A percentile compares a stretch with the other conserved stretches of the same genome.
These are phyloP conservation scores for Aspergillus melleus DNA, from an alignment of 2,329 filamentous ascomycete genomes.

Conservation along the genomic window DNA sequence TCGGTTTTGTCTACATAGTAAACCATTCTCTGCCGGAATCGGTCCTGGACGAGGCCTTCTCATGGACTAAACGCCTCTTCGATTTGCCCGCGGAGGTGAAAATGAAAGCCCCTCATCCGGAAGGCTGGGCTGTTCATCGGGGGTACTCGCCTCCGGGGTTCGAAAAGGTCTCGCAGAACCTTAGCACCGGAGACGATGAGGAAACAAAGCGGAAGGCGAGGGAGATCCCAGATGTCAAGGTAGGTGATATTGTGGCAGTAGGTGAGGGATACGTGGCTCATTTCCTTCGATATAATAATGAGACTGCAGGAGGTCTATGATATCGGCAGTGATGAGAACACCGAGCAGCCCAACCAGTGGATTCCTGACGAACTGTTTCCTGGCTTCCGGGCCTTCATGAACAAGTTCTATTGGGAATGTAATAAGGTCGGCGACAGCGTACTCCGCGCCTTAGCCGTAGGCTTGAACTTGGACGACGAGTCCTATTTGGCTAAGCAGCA, in stretches of 20 bases:
- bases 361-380: slow-evolving; percentile 47
- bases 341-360: slow-evolving; percentile 53
- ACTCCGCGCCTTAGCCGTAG: slow-evolving; percentile 49
- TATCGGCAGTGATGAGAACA: slow-evolving; percentile 50
- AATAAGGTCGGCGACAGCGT: slow-evolving; percentile 46
- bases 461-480: slow-evolving; percentile 49
- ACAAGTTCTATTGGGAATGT: slow-evolving; percentile 51
- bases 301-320: slow-evolving; percentile 52
- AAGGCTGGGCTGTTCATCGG: slow-evolving; percentile 51
- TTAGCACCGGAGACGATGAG: slow-evolving; percentile 43
- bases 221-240: slow-evolving; percentile 54
- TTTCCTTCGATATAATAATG: neutral
- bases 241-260: slow-evolving; percentile 23
- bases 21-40: slow-evolving; percentile 47
- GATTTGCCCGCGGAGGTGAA: slow-evolving; percentile 47
- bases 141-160: slow-evolving; percentile 58
- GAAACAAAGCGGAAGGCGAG: slow-evolving; percentile 44
- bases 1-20: slow-evolving; percentile 52
- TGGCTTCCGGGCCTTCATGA: slow-evolving; percentile 51
- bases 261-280: neutral
- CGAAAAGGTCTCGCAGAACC: slow-evolving; percentile 54
- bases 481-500: slow-evolving; percentile 52
- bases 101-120: slow-evolving; percentile 51
- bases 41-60: slow-evolving; percentile 46
- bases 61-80: slow-evolving; percentile 47